A percentile compares a stretch with the other conserved stretches of the same genome.
These are phyloP conservation scores for Micromonas commoda DNA, from an alignment of 139 green algal species.

Conservation along the genomic window DNA sequence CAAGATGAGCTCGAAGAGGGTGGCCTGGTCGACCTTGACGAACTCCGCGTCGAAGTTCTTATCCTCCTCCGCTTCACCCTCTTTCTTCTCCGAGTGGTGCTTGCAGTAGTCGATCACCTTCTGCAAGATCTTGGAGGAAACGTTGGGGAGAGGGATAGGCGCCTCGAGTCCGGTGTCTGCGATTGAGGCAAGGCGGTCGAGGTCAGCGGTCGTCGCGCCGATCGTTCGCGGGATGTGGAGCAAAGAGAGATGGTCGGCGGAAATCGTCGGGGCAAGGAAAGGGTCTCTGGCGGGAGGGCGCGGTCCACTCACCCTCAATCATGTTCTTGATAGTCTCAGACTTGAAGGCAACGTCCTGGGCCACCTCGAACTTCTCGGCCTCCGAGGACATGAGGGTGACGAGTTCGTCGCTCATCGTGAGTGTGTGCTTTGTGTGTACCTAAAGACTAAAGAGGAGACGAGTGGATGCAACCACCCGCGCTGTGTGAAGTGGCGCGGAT, in stretches of 20 bases:
- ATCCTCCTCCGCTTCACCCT: slow-evolving; percentile 62
- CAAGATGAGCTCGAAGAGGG: slow-evolving; percentile 98
- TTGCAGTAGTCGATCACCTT: slow-evolving; percentile 96
- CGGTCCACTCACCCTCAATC: slow-evolving; percentile 21
- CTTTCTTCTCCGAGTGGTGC: slow-evolving; percentile 71
- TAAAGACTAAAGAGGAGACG: too few species aligned
- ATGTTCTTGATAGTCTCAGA: slow-evolving; percentile 17
- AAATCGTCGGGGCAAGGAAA: background rate
- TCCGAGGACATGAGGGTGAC: background rate
- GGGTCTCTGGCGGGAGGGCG: background rate
- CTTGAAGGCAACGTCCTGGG: slow-evolving; percentile 9
- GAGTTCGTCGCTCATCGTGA: background rate
- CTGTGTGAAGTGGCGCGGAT: too few species aligned
- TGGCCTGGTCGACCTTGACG: slow-evolving; percentile 92
- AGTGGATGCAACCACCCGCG: too few species aligned
- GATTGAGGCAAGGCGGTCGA: background rate
- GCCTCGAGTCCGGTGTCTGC: slow-evolving; percentile 38
- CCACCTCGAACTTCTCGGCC: slow-evolving; percentile 16
- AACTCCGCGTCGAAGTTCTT: slow-evolving; percentile 92
- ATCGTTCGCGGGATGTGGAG: background rate
- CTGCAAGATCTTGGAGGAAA: slow-evolving; percentile 43
- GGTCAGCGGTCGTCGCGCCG: background rate
- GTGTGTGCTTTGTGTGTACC: background rate
- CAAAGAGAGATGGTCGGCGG: background rate
- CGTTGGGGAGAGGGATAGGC: slow-evolving; percentile 50